These are phyloP conservation scores for Acanthamoeba royreba DNA, from an alignment of 208 protist genomes.

Conservation along the genomic window DNA sequence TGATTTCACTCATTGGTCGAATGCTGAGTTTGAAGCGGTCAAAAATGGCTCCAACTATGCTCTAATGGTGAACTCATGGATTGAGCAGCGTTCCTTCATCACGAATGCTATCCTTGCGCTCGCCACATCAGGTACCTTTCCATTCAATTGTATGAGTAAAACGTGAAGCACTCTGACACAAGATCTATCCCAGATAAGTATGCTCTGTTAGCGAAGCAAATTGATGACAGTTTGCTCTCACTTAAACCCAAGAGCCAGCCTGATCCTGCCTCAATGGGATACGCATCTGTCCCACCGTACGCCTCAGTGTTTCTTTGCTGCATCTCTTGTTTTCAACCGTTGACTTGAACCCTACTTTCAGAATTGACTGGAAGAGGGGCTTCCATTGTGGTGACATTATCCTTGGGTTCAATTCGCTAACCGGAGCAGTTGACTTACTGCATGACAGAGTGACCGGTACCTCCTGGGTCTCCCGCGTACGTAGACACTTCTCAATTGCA, in stretches of 20 bases:
- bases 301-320: background rate
- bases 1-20: background rate
- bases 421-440: background rate
- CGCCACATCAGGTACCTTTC: background rate
- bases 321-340: background rate
- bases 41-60: background rate
- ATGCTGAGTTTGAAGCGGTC: background rate
- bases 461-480: background rate
- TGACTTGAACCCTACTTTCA: background rate
- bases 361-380: background rate
- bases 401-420: background rate
- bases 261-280: background rate
- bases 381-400: background rate
- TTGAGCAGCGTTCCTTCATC: slow-evolving; percentile 3
- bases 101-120: background rate
- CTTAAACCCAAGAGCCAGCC: background rate
- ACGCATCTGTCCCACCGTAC: background rate
- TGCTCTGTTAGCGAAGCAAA: background rate
- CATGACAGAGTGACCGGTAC: background rate
- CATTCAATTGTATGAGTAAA: background rate
- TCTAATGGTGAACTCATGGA: background rate
- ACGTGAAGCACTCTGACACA: background rate
- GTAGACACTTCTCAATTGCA: background rate
- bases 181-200: background rate
- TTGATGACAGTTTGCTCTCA: background rate